phyloP scores from a whole-genome alignment of 2,329 filamentous ascomycete genomes.

The Gliomastix tumulicola region DNA sequence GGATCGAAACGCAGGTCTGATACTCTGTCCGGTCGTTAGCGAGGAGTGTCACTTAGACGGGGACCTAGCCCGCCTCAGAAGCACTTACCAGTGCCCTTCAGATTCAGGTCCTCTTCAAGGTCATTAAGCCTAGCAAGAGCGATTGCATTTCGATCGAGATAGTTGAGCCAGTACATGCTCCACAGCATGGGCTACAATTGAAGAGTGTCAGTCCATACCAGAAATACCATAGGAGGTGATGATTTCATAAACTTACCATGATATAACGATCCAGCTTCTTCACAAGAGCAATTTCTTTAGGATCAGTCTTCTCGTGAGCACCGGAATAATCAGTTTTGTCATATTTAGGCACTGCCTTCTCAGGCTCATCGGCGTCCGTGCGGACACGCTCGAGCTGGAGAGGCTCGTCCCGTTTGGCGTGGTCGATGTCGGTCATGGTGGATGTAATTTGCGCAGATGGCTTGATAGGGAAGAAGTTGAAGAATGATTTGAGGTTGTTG shows the following conservation, averaged over 20 bases:
- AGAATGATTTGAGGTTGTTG: no score
- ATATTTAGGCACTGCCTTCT: constrained; percentile 9
- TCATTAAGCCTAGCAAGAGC: constrained; percentile 29
- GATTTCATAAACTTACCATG: no score
- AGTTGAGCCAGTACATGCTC: constrained; percentile 35
- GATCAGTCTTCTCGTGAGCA: constrained; percentile 28
- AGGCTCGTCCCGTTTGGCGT: no score
- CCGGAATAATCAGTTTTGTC: constrained; percentile 26
- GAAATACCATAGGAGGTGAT: not conserved
- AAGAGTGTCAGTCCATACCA: not conserved
- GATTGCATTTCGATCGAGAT: constrained; percentile 39
- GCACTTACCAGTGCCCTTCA: constrained; percentile 4
- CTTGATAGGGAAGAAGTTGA: no score
- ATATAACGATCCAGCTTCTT: constrained; percentile 29
- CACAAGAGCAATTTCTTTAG: constrained; percentile 28
- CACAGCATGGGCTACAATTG: constrained; percentile 23
- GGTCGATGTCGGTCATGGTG: no score
- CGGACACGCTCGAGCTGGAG: no score
- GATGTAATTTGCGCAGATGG: no score
- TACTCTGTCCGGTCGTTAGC: constrained; percentile 13
- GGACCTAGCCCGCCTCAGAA: constrained; percentile 3
- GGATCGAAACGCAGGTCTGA: constrained; percentile 18
- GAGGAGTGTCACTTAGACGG: not conserved
- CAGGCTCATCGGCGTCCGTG: constrained; percentile 1
- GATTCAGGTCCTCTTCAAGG: constrained; percentile 18